Base-by-base conservation (phyloP, 176 grass and related monocot species). In the Cenchrus fungigraminus region DNA sequence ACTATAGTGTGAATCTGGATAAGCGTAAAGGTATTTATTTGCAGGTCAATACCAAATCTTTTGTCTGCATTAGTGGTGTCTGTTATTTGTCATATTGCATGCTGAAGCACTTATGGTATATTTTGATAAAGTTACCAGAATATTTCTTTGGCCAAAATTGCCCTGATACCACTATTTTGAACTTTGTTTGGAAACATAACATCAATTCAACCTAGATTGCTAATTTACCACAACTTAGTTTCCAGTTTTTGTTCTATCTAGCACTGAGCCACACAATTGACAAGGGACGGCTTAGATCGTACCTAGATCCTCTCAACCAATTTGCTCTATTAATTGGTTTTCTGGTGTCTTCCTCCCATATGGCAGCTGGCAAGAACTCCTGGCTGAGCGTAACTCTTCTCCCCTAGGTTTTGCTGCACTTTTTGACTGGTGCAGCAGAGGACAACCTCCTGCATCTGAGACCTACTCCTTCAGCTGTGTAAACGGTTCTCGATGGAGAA, bases 11-110 rank as follows among this genome's bases (percentile, higher is more conserved):
- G 69, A 88, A 97, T 71, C 86, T 97, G 86, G 97, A 99, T 77
- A 92, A 90, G 31, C 88, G 97, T 76, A 99, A 99, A 92, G 86
- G 94, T 97, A 94, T 85, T 70, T 91, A 74, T 86, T 74, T 58
- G 12, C 72, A 79, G 37, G 25, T 85, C 74, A 79, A 85, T 72
- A 81, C 81, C 73, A 20, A 71, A 91, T 84, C 76, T 71, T 84
- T 11, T 46, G 67, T 65, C 59, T 52, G 68, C 17, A 68, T 42
- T 15, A 17, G 5, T 75, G 25, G 62, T 19, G 13, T 40, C 2
- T 25, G 20, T 55, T 74, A 44, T 63, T 57, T 54, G 3, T 76
- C 60, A 68, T 76, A 55, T 81, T 83, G 40, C 58, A 29, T 54
- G 15, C 5, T 73, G 54, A 58, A 83, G 14, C 31, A 73, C 29